A percentile compares a stretch with the other conserved stretches of the same genome.
Evolutionary conservation across 2,329 filamentous ascomycete species (phyloP).

Genomic region (Lomentospora prolificans): DNA sequence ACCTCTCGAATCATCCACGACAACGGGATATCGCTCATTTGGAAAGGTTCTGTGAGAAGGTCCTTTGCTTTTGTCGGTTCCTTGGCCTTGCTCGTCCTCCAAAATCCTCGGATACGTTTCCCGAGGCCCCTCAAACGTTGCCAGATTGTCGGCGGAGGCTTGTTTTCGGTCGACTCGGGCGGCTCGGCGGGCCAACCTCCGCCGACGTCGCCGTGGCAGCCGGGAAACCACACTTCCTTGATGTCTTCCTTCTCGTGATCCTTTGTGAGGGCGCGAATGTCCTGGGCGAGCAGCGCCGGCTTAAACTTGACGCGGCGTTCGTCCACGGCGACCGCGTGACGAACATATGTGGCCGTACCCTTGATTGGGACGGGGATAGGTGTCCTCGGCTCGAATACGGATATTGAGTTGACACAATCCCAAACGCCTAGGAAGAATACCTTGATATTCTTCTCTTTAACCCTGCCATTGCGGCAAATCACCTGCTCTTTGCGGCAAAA

Average conservation of each 20-base stretch:
- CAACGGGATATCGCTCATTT: conserved; percentile 39
- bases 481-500: conserved; percentile 31
- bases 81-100: conserved; percentile 22
- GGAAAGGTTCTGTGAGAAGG: conserved; percentile 23
- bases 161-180: conserved; percentile 15
- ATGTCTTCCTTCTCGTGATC: conserved; percentile 27
- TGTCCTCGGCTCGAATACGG: conserved; percentile 27
- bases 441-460: conserved; percentile 27
- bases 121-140: conserved; percentile 25
- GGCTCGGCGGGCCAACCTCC: conserved; percentile 36
- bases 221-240: conserved; percentile 44
- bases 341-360: conserved; percentile 33
- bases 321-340: conserved; percentile 43
- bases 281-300: conserved; percentile 34
- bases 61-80: conserved; percentile 19
- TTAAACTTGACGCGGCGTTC: conserved; percentile 47
- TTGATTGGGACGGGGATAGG: conserved; percentile 26
- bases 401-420: conserved; percentile 43
- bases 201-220: conserved; percentile 43
- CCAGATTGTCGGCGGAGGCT: conserved; percentile 20
- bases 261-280: conserved; percentile 19
- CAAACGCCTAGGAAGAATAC: conserved; percentile 47
- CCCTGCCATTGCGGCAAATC: conserved; percentile 9
- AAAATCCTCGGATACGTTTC: conserved; percentile 24
- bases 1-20: conserved; percentile 44